Base-by-base conservation (phyloP, 495 filamentous ascomycete species). In the Hypoxylon lenormandii region DNA sequence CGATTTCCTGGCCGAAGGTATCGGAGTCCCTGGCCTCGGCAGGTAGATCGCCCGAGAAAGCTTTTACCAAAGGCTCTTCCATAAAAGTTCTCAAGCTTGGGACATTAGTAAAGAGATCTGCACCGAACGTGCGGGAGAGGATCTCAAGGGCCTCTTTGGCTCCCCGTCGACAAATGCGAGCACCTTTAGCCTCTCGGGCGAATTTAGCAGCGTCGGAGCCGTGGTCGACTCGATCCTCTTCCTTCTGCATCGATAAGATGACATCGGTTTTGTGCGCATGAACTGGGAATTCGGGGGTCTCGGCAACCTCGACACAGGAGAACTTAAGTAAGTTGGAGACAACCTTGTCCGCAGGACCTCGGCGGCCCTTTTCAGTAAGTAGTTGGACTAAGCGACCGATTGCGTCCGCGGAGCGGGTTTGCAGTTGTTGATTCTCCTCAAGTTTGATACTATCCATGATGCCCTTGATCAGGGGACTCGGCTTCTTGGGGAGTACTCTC, bases 371-470 rank as follows among this genome's bases (percentile, higher is more conserved):
- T 11, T 85, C 84, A 5, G 92, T 92, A 71, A 97, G 94, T 22
- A 93, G 84, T 61, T 90, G 87, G n/a, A 98, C 88, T n/a, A 97
- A 84, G 16, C 85, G 81, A 5, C 92, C 91, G 30, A 97, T 88
- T 13, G 93, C 92, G 5, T 83, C 85, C 6, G 93, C 92, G 21
- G 96, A 97, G 23, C 94, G 92, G 67, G 88, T 87, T 75, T 98
- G 95, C 37, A 98, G 83, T 66, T 97, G 92, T 33, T 90, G 74
- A 69, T 94, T 97, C 72, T 98, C 94, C 78, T 98, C 95, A 28
- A 87, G 86, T 81, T 98, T 98, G 76, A 98, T 87, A 74, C 94
- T 97, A 70, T 98, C 95, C 94, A 98, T 98, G 78, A 97, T 91
- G 16, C 88, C 90, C 79, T 96, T 97, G 80, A 98, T 97, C 15